Evolutionary conservation across 73 alveolate species (phyloP), one percentile per base, ranked within the genome.

Genomic region (Effrenium voratum): DNA sequence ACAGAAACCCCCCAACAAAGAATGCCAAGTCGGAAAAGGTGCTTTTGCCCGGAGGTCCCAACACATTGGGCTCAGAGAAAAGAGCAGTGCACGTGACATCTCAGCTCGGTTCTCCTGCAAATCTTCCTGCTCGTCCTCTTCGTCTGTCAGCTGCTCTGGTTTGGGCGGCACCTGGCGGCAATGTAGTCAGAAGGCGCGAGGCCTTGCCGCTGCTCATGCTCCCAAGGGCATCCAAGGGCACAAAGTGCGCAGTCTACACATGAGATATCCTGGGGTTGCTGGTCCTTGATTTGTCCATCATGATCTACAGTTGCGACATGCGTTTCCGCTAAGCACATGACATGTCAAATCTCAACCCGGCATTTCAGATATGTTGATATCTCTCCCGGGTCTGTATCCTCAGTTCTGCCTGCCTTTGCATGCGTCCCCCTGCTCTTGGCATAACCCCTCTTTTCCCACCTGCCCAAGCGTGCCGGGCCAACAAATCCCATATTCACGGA

Each of bases 401-500:
- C n/a, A n/a, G n/a, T n/a, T n/a, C n/a, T n/a, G n/a, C n/a, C n/a
- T n/a, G n/a, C n/a, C n/a, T n/a, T n/a, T n/a, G n/a, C n/a, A n/a
- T n/a, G n/a, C n/a, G n/a, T n/a, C n/a, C n/a, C n/a, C n/a, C n/a
- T n/a, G n/a, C n/a, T n/a, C n/a, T n/a, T n/a, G n/a, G n/a, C n/a
- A n/a, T n/a, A n/a, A n/a, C n/a, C n/a, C n/a, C n/a, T n/a, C n/a
- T n/a, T n/a, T n/a, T n/a, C n/a, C n/a, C n/a, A n/a, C n/a, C n/a
- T n/a, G n/a, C 73, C 22, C 34, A 59, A 59, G 73, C 73, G 73
- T 59, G 73, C 30, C 73, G 73, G 73, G 73, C 73, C 32, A 28
- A 59, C 73, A 19, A 26, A 86, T 81, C 94, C 94, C 94, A 86
- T 86, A n/a, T 86, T 86, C 83, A 86, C 94, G 19, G 94, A 86